A percentile compares a stretch with the other conserved stretches of the same genome.
Evolutionary conservation across 2,329 filamentous ascomycete genomes (phyloP).

Genomic region (Fusarium nodosum): DNA sequence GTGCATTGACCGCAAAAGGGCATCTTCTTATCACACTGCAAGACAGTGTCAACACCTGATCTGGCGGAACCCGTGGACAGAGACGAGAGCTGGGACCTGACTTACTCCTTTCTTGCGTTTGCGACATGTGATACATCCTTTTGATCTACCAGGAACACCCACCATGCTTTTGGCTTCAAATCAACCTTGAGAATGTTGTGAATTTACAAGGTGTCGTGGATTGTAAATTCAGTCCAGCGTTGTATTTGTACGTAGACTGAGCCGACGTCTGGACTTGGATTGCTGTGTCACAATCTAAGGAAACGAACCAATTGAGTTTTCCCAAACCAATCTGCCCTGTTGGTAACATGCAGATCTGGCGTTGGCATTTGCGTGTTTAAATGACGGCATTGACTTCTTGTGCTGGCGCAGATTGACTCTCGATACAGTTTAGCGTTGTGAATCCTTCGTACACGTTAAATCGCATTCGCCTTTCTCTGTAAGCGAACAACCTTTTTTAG

Average conservation of each 20-base stretch:
- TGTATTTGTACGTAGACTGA: background rate
- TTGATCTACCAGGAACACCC: conserved; percentile 30
- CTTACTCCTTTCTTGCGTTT: conserved; percentile 31
- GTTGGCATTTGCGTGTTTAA: background rate
- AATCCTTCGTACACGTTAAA: background rate
- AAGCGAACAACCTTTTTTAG: background rate
- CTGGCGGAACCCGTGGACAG: background rate
- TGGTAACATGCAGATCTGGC: background rate
- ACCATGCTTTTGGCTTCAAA: conserved; percentile 8
- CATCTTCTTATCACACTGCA: conserved; percentile 22
- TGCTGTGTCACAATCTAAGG: too few relatives aligned
- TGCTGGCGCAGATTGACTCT: conserved; percentile 29
- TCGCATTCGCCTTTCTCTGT: conserved; percentile 6
- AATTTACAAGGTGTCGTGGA: background rate
- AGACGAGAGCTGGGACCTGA: background rate
- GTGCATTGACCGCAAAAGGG: conserved; percentile 22
- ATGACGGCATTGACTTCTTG: conserved; percentile 37
- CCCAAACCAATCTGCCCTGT: background rate
- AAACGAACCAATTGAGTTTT: background rate
- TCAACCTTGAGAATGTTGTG: background rate
- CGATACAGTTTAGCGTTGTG: conserved; percentile 18
- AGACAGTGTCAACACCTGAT: background rate
- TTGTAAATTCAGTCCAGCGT: background rate
- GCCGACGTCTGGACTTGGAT: background rate
- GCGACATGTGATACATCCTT: conserved; percentile 22